These are phyloP conservation scores for Porcisia deanei DNA, from an alignment of 208 protist species.

Conservation along the genomic window DNA sequence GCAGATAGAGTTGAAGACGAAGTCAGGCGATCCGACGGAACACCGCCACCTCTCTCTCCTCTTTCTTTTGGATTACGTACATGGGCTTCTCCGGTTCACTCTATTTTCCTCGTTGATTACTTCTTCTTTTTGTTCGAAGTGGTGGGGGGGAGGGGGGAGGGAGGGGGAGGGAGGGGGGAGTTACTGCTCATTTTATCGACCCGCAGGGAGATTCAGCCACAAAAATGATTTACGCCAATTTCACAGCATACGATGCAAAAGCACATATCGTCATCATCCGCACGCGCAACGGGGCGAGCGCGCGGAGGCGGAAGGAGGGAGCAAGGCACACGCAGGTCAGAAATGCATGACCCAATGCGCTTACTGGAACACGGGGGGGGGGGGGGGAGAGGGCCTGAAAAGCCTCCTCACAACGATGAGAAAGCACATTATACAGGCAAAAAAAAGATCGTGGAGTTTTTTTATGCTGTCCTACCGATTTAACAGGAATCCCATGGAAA, in stretches of 20 bases:
- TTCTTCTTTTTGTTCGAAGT: neutral
- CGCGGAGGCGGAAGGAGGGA: too few relatives aligned
- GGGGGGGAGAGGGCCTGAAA: neutral
- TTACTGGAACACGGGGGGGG: neutral
- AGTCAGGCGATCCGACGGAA: neutral
- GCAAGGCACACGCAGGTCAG: neutral
- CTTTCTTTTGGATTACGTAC: neutral
- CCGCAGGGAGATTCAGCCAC: neutral
- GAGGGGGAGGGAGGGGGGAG: neutral
- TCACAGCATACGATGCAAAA: neutral
- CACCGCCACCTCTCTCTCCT: neutral
- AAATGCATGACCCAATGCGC: neutral
- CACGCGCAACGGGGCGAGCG: neutral
- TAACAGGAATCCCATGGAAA: neutral
- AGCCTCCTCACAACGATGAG: too few relatives aligned
- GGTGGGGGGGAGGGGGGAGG: neutral
- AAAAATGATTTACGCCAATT: neutral
- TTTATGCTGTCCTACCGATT: too few relatives aligned
- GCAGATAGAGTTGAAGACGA: neutral
- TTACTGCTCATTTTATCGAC: too few relatives aligned
- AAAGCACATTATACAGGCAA: too few relatives aligned
- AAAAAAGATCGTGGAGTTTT: too few relatives aligned
- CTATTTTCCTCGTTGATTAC: neutral
- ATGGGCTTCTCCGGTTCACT: neutral
- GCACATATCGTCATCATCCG: neutral